Base-by-base conservation (phyloP, 345 rosid genomes). In the Eucalyptus regnans region DNA sequence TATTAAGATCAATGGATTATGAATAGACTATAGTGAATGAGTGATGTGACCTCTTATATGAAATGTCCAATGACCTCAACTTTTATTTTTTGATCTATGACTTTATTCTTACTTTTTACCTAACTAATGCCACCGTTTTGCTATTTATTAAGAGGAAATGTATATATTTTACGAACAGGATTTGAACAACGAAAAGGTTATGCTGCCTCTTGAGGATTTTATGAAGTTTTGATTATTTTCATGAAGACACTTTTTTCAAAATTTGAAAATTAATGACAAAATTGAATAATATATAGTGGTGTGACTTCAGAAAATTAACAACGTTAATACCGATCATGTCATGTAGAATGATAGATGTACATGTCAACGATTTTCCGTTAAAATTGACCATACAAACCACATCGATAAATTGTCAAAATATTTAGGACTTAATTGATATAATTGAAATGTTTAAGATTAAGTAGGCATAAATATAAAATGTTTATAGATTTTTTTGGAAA, bases 291-390 rank as follows among this genome's bases (percentile, higher is more conserved):
- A 66, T 0, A 66, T 66, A 18, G 41, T 31, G 43, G 43, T 1
- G 2, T 31, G 43, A 66, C 17, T 66, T 66, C 16, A 14, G 5
- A 7, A 15, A 64, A 66, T 66, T 66, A 66, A 52, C 10, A 20
- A 52, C 0, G 25, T 52, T 18, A 20, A 5, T 20, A 3, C 0
- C 20, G 5, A 52, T 20, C 10, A 3, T 1, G 10, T 52, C 0
- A 52, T 8, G 25, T 8, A 52, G 0, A 1, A 52, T 20, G 0
- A 52, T 52, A 3, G 2, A 52, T 20, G 25, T 8, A 20, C 58
- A 52, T 52, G 25, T 52, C 10, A 52, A 52, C 0, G 0, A 18
- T 52, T 52, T 52, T 18, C 23, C 4, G 0, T 52, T 18, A 52
- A 52, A 56, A 56, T 56, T 4, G 3, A 56, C 29, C 10, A 56